Conservation (phyloP, 371 early-diverging fungal species). For the Syncephalis plumigaleata region DNA sequence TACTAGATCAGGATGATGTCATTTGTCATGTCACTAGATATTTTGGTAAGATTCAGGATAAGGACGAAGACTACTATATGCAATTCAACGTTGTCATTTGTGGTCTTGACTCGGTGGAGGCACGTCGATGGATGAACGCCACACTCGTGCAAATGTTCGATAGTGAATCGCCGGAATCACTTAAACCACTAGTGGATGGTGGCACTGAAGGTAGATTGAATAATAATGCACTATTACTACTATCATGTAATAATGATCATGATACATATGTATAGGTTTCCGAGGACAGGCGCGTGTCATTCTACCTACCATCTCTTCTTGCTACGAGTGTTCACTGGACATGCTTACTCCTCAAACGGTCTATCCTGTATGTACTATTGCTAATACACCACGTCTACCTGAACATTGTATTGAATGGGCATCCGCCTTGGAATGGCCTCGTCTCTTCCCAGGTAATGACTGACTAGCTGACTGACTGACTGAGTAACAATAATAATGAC, state of each 20-base stretch:
- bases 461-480: neutral
- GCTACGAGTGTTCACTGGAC: constrained; percentile 72
- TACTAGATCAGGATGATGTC: neutral
- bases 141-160: constrained; percentile 62
- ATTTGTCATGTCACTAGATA: constrained; percentile 17
- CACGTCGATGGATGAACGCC: constrained; percentile 93
- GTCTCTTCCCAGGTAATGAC: constrained; percentile 14
- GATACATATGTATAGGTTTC: constrained; percentile 30
- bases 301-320: constrained; percentile 57
- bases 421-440: constrained; percentile 81
- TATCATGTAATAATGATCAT: neutral
- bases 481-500: neutral
- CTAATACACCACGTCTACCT: constrained; percentile 72
- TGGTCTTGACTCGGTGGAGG: constrained; percentile 89
- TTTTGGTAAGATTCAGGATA: constrained; percentile 85
- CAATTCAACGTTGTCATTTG: constrained; percentile 80
- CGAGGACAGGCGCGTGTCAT: constrained; percentile 90
- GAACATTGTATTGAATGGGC: constrained; percentile 86
- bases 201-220: constrained; percentile 69
- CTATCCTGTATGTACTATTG: constrained; percentile 52
- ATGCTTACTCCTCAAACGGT: constrained; percentile 42
- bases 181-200: constrained; percentile 87
- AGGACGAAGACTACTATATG: constrained; percentile 76
- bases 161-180: constrained; percentile 35
- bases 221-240: neutral